Percentiles rank a stretch among this genome's conserved stretches.
phyloP scores from a whole-genome alignment of 2,329 filamentous ascomycete genomes.

The Fusarium hainanense region DNA sequence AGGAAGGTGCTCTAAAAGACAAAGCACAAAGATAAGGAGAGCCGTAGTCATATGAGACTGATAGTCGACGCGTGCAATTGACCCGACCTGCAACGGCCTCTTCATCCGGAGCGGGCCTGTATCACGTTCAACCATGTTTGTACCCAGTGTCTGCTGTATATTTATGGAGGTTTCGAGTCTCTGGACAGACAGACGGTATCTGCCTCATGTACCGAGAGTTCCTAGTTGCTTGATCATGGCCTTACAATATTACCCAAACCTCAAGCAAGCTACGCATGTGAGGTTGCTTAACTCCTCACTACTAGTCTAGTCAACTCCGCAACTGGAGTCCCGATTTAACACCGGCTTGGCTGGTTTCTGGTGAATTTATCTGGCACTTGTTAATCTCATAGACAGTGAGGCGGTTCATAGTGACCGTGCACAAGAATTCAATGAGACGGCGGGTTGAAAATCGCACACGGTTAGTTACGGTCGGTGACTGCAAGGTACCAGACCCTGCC shows the following conservation, averaged over 20 bases:
- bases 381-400: conserved; percentile 21
- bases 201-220: conserved; percentile 1
- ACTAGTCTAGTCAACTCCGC: conserved; percentile 12
- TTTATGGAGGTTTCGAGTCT: conserved; percentile 21
- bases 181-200: not conserved
- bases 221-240: not conserved
- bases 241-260: conserved; percentile 1
- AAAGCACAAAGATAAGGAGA: conserved; percentile 37
- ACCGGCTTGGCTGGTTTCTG: conserved; percentile 35
- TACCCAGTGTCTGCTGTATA: conserved; percentile 27
- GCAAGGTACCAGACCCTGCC: conserved; percentile 29
- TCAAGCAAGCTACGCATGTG: not conserved
- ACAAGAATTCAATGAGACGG: conserved; percentile 9
- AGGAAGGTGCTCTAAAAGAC: conserved; percentile 22
- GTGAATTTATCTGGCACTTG: conserved; percentile 16
- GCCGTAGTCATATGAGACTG: conserved; percentile 7
- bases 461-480: conserved; percentile 40
- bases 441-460: conserved; percentile 28
- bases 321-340: conserved; percentile 36
- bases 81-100: not conserved
- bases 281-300: conserved; percentile 29
- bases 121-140: conserved; percentile 27
- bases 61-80: not conserved
- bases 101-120: not conserved
- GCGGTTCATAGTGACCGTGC: conserved; percentile 33